Conservation (phyloP, 495 filamentous ascomycete species). For the Penicillium samsonianum region DNA sequence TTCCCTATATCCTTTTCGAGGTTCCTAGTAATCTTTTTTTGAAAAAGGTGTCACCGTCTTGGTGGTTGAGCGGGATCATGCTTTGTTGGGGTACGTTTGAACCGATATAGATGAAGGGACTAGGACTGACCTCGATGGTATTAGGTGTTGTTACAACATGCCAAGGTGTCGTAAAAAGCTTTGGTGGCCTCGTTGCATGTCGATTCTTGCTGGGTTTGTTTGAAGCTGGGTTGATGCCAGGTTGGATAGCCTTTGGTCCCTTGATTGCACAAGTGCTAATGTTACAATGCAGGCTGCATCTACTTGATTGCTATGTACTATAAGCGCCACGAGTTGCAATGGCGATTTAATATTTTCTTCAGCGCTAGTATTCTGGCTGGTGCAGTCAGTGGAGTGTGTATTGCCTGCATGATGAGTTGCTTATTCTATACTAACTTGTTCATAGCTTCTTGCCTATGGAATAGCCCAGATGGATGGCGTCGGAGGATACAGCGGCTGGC, state of each 20-base stretch:
- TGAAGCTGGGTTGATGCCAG: slow-evolving; percentile 61
- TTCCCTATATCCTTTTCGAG: slow-evolving; percentile 66
- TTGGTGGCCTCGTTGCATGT: slow-evolving; percentile 52
- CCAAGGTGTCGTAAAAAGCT: slow-evolving; percentile 57
- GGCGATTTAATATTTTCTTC: slow-evolving; percentile 60
- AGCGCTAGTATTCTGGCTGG: slow-evolving; percentile 58
- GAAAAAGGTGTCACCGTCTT: slow-evolving; percentile 62
- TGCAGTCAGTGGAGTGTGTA: slow-evolving; percentile 57
- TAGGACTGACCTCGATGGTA: neutral
- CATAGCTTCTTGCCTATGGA: slow-evolving; percentile 58
- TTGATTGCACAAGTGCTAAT: slow-evolving; percentile 7
- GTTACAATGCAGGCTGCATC: slow-evolving; percentile 30
- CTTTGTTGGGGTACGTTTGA: slow-evolving; percentile 50
- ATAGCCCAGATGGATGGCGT: slow-evolving; percentile 58
- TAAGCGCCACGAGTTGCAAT: slow-evolving; percentile 59
- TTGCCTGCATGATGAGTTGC: neutral
- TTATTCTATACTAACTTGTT: neutral
- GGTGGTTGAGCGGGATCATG: slow-evolving; percentile 57
- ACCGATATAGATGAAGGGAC: neutral
- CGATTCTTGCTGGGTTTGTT: slow-evolving; percentile 59
- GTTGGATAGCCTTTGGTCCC: slow-evolving; percentile 9
- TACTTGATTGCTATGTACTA: slow-evolving; percentile 66
- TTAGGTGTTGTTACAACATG: slow-evolving; percentile 53
- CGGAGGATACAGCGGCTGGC: slow-evolving; percentile 48
- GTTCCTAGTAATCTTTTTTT: slow-evolving; percentile 67